Conservation (phyloP, 306 rosid species). For the Oemleria cerasiformis region DNA sequence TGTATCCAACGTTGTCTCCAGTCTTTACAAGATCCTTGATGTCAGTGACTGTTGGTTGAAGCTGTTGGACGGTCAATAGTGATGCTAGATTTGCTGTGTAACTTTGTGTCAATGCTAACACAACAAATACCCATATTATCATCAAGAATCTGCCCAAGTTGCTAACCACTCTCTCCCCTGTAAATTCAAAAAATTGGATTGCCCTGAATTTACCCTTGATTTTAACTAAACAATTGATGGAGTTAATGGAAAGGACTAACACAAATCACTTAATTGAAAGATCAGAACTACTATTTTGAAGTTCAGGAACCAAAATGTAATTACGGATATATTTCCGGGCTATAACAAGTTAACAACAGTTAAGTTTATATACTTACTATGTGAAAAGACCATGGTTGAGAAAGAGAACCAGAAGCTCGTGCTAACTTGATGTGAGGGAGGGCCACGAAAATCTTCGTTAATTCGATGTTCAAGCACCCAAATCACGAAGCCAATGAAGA, state of each 20-base stretch:
- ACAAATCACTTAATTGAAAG: no score
- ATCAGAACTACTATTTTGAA: no score
- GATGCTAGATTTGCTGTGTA: conserved; percentile 71
- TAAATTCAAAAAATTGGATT: not conserved
- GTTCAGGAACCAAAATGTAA: no score
- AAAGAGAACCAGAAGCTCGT: conserved; percentile 45
- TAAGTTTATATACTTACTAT: conserved; percentile 15
- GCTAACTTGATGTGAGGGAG: conserved; percentile 28
- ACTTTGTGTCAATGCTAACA: conserved; percentile 52
- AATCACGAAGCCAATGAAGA: conserved; percentile 34
- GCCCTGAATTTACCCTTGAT: no score
- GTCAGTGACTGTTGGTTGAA: conserved; percentile 40
- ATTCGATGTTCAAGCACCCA: conserved; percentile 47
- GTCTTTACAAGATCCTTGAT: conserved; percentile 31
- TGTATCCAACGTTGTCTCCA: conserved; percentile 48
- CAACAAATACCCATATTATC: conserved; percentile 62
- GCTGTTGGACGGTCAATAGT: conserved; percentile 46
- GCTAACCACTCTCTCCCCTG: conserved; percentile 59
- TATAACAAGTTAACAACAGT: not conserved
- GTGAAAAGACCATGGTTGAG: conserved; percentile 40
- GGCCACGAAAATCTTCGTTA: conserved; percentile 35
- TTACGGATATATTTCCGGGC: no score
- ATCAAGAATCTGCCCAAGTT: conserved; percentile 60
- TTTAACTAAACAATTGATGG: no score
- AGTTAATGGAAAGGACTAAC: no score